These are phyloP conservation scores for Penicillium atrosanguineum DNA, from an alignment of 495 filamentous ascomycete genomes.

Conservation along the genomic window DNA sequence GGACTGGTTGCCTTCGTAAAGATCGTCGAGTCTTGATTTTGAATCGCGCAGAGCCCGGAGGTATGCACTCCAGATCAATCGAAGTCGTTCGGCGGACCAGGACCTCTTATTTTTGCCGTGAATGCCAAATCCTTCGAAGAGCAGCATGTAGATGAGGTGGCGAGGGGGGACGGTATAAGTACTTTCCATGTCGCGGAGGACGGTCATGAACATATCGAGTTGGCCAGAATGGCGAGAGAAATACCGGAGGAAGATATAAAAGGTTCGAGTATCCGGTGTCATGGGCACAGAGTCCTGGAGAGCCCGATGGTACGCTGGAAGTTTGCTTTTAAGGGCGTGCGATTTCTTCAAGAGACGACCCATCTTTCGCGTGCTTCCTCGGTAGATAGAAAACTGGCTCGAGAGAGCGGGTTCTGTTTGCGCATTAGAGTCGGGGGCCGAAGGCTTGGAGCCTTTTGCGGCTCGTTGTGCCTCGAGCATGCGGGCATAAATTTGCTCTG, in stretches of 20 bases:
- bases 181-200: constrained; percentile 43
- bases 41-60: constrained; percentile 55
- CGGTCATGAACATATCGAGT: constrained; percentile 32
- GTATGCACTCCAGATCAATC: constrained; percentile 38
- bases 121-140: constrained; percentile 73
- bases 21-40: constrained; percentile 46
- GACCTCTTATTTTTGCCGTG: constrained; percentile 64
- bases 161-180: constrained; percentile 37
- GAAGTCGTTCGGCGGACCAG: constrained; percentile 63
- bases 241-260: constrained; percentile 40
- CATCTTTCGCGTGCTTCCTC: constrained; percentile 28
- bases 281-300: constrained; percentile 39
- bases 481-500: constrained; percentile 72
- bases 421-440: neutral
- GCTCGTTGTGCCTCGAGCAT: constrained; percentile 60
- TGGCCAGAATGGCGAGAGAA: constrained; percentile 37
- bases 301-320: constrained; percentile 32
- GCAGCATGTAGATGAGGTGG: constrained; percentile 40
- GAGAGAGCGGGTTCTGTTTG: constrained; percentile 13
- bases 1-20: constrained; percentile 6
- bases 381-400: constrained; percentile 31
- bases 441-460: neutral
- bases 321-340: constrained; percentile 22
- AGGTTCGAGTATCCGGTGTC: constrained; percentile 47
- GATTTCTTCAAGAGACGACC: constrained; percentile 39